Evolutionary conservation across 306 rosid species (phyloP), one percentile per base, ranked within the genome.

Genomic region (Aeschynomene evenia): DNA sequence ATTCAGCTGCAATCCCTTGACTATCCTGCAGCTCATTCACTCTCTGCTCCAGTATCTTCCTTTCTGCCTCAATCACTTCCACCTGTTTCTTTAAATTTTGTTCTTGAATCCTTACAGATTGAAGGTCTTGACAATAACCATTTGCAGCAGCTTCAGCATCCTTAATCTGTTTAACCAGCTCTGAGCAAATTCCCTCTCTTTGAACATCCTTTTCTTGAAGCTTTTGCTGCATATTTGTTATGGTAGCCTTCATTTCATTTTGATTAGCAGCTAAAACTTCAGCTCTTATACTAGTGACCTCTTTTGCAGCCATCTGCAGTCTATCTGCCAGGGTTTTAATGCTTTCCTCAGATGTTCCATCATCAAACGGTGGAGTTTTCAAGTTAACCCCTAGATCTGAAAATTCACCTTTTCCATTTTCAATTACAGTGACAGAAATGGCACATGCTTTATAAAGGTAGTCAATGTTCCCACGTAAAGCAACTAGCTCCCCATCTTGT

Each of bases 141-240:
- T 73, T 76, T 19, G 87, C 81, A 31, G 86, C 82, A 52, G 88
- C 89, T 91, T 91, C 92, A 53, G 92, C 96, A 70, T 81, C 88
- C 88, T 87, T 91, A 64, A 91, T 83, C 81, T 91, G 99, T 80
- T 79, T 79, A 14, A 89, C 97, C 68, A 95, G 93, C 29, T 95
- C 97, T 79, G 81, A 78, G 85, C 95, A 89, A 63, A 89, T 80
- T 80, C 71, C 81, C 54, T 95, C 99, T 65, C 84, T 91, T 66
- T 89, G 91, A 73, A 89, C 74, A 68, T 95, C 99, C 81, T 95
- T 95, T 83, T 95, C 97, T 81, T 85, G 96, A 76, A 91, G 96
- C 75, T 91, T 96, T 72, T 77, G 83, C 87, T 87, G 96, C 87
- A 95, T 71, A 80, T 86, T 84, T 43, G 84, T 46, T 58, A 91